Conservation (phyloP, 768 basidiomycete species). For the Coprinopsis sp. region DNA sequence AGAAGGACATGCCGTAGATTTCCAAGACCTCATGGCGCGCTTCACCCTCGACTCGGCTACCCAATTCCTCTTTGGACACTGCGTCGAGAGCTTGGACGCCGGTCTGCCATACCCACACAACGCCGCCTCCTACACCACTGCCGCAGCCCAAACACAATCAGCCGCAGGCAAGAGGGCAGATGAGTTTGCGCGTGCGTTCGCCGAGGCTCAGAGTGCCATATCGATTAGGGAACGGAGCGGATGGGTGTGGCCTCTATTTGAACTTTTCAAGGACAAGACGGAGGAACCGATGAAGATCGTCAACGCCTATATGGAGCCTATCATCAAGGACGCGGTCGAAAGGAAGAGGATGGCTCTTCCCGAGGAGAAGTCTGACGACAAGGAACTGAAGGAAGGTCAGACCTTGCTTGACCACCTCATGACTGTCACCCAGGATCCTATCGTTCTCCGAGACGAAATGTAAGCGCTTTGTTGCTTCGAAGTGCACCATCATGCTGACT, state of each 20-base stretch:
- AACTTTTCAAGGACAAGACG: constrained; percentile 48
- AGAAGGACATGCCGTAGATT: constrained; percentile 46
- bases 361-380: constrained; percentile 10
- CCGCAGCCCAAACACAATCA: constrained; percentile 16
- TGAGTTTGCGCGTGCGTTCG: constrained; percentile 46
- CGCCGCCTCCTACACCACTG: no score
- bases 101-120: constrained; percentile 42
- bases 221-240: constrained; percentile 38
- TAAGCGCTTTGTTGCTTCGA: not conserved
- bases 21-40: constrained; percentile 54
- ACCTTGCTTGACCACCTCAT: constrained; percentile 50
- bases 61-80: constrained; percentile 51
- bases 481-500: not conserved
- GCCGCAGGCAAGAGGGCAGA: constrained; percentile 29
- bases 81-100: constrained; percentile 42
- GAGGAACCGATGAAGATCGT: constrained; percentile 42
- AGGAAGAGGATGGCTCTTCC: no score
- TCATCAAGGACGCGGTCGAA: constrained; percentile 43
- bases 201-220: constrained; percentile 39
- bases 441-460: not conserved
- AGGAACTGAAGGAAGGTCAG: constrained; percentile 23
- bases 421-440: constrained; percentile 47
- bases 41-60: constrained; percentile 60
- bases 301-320: constrained; percentile 47
- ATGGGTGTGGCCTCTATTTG: constrained; percentile 44